Base-by-base conservation (phyloP, 2,329 filamentous ascomycete genomes). In the Lecanicillium sp. region DNA sequence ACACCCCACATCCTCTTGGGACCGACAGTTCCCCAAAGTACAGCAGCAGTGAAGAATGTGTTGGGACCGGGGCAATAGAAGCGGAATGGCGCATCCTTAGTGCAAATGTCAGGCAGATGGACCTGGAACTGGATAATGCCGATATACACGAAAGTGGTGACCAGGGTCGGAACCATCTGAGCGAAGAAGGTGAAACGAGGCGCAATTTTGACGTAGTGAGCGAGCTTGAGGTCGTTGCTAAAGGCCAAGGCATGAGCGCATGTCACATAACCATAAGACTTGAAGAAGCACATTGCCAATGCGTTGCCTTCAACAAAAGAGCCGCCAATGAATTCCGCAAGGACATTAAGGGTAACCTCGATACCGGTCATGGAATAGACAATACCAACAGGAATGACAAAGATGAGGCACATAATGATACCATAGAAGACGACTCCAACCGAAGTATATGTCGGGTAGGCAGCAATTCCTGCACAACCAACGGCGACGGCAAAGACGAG, bases 1-100 rank as follows among this genome's bases (percentile, higher is more conserved):
- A 35, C 30, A 42, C 60, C 57, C 48, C 67, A 68, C 55, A 67
- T 56, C 7, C 69, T 59, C 2, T 56, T 56, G 0, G 71, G 72
- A 2, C 71, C 71, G 13, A 74, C 63, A 15, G 64, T 60, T 29
- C 65, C 71, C 69, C 69, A 73, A 35, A 72, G 4, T 62, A 70
- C 46, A 62, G 70, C 5, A 65, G 61, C 16, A 19, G 40, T 42
- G 31, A 42, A 42, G 48, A 65, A 66, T 8, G 55, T 60, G 43
- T 60, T 63, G 38, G 57, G 45, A 6, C 52, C 50, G 29, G 60
- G 60, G 41, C 63, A 66, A 9, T 48, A 55, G 43, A 65, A 60
- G 16, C 53, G 51, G 38, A 57, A 56, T 5, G 56, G 53, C 2
- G 63, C 58, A 14, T 57, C 45, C 0, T 48, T 38, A 3, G 62